Percentiles rank a stretch among this genome's conserved stretches.
These are phyloP conservation scores for Centrapalus pauciflorus DNA, from an alignment of 129 eudicot species.

Conservation along the genomic window DNA sequence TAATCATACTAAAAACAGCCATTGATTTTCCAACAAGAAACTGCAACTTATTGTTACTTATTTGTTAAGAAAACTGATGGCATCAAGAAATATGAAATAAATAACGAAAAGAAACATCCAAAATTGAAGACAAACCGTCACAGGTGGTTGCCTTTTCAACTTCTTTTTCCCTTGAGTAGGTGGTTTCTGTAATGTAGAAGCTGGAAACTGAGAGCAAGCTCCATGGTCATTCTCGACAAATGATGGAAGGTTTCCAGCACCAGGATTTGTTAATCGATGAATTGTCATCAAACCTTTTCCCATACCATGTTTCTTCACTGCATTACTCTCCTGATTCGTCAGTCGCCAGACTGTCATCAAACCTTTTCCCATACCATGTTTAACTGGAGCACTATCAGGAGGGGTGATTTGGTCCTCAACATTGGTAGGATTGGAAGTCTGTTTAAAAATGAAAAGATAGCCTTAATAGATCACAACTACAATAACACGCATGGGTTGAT, in stretches of 20 bases:
- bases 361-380: constrained; percentile 92
- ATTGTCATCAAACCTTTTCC: constrained; percentile 93
- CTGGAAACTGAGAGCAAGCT: constrained; percentile 21
- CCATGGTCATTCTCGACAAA: constrained; percentile 24
- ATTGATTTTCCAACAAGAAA: background rate
- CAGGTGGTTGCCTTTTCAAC: constrained; percentile 36
- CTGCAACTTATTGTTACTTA: constrained; percentile 8
- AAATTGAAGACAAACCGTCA: constrained; percentile 38
- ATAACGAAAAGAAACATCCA: background rate
- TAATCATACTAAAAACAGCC: constrained; percentile 10
- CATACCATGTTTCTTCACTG: constrained; percentile 55
- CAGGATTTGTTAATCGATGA: constrained; percentile 39
- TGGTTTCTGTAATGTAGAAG: constrained; percentile 24
- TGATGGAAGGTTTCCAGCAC: constrained; percentile 34
- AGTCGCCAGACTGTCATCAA: constrained; percentile 59
- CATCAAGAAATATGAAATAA: constrained; percentile 4
- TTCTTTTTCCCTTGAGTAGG: constrained; percentile 49
- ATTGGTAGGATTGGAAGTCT: constrained; percentile 41
- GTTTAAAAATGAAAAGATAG: background rate
- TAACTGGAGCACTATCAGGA: constrained; percentile 26
- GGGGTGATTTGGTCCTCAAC: constrained; percentile 30
- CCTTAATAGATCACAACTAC: background rate
- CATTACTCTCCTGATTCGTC: constrained; percentile 26
- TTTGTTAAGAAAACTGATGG: background rate
- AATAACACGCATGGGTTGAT: background rate